Conservation (phyloP, 2,329 filamentous ascomycete species). For the Nannizziopsis barbatae region DNA sequence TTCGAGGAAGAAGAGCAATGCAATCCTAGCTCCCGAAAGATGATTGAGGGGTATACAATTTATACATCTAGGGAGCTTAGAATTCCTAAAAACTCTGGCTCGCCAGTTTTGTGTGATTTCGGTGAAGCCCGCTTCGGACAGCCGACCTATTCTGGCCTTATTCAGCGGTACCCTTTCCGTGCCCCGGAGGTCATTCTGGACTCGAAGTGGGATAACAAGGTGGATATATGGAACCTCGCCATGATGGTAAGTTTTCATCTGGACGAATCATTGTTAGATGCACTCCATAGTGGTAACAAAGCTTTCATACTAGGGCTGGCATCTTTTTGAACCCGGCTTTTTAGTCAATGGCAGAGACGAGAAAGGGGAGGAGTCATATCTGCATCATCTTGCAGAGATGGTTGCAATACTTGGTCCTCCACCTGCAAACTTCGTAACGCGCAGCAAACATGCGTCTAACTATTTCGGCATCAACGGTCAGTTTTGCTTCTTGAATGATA, state of each 20-base stretch:
- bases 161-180: too few species aligned
- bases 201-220: too few species aligned
- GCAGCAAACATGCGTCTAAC: conserved; percentile 21
- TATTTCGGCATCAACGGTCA: conserved; percentile 21
- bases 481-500: neutral
- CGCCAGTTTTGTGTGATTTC: too few species aligned
- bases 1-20: neutral
- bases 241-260: too few species aligned
- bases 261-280: too few species aligned
- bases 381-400: conserved; percentile 22
- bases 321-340: neutral
- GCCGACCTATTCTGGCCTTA: too few species aligned
- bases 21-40: neutral
- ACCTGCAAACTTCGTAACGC: conserved; percentile 17
- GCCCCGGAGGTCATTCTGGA: too few species aligned
- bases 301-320: too few species aligned
- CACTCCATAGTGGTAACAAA: too few species aligned
- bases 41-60: neutral
- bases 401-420: conserved; percentile 21
- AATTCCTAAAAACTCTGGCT: too few species aligned
- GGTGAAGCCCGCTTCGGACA: too few species aligned
- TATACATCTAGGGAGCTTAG: neutral
- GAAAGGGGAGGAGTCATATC: conserved; percentile 6
- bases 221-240: too few species aligned
- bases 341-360: neutral